phyloP scores from a whole-genome alignment of 192 early-diverging fungal genomes.

The Ambispora gerdemannii region DNA sequence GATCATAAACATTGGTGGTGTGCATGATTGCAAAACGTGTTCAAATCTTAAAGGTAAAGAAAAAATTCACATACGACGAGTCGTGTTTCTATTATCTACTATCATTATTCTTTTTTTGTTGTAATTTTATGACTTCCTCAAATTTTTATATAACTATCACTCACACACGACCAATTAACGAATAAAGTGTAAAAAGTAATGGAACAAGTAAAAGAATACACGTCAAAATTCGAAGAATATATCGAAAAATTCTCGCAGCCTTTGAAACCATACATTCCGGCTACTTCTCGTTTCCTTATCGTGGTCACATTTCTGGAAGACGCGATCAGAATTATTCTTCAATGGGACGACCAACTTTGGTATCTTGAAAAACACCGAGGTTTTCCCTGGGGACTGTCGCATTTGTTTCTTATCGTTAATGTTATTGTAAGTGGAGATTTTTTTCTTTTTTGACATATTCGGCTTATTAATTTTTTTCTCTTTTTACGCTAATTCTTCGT shows the following conservation, averaged over 20 bases:
- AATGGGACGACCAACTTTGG: slow-evolving; percentile 86
- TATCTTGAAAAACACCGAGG: slow-evolving; percentile 79
- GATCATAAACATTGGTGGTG: too few species aligned
- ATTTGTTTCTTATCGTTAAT: slow-evolving; percentile 84
- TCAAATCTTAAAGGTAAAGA: too few species aligned
- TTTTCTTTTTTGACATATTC: too few species aligned
- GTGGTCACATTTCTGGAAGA: slow-evolving; percentile 97
- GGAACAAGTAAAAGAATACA: slow-evolving; percentile 48
- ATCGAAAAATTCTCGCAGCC: slow-evolving; percentile 74
- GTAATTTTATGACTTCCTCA: too few species aligned
- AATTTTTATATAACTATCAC: too few species aligned
- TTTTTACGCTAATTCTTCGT: background rate
- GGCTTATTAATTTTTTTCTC: background rate
- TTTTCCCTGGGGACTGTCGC: slow-evolving; percentile 76
- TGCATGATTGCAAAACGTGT: too few species aligned
- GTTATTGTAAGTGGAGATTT: slow-evolving; percentile 55
- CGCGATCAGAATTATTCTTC: slow-evolving; percentile 79
- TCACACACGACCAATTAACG: too few species aligned
- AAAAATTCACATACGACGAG: too few species aligned
- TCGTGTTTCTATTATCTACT: too few species aligned
- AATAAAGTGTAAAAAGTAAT: slow-evolving; percentile 32
- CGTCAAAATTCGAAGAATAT: slow-evolving; percentile 67
- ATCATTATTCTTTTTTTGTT: too few species aligned
- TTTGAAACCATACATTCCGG: slow-evolving; percentile 89
- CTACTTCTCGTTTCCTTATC: slow-evolving; percentile 87